Percentiles rank a stretch among this genome's conserved stretches.
Evolutionary conservation across 2,329 filamentous ascomycete species (phyloP).

Genomic region (Magnaporthiopsis rhizophila): DNA sequence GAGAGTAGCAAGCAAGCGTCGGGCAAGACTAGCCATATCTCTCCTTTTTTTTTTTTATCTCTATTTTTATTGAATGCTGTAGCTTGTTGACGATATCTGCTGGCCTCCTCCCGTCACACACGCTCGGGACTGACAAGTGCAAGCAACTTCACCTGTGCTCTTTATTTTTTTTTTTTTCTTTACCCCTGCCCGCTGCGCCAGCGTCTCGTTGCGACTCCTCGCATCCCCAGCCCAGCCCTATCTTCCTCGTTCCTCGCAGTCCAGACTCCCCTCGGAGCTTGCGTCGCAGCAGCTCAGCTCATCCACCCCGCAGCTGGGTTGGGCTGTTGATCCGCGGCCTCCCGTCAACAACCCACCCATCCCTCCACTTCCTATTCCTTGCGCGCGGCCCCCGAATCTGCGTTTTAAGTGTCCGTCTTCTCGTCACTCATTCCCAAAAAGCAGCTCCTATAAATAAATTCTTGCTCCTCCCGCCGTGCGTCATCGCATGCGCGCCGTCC

Average conservation of each 20-base stretch:
- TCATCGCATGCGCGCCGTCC: slow-evolving; percentile 8
- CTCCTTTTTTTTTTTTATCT: not conserved
- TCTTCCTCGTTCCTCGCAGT: not conserved
- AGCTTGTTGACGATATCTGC: not conserved
- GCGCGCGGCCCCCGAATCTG: not conserved
- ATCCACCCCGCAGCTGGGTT: too few species aligned
- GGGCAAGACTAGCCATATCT: not conserved
- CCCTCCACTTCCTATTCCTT: not conserved
- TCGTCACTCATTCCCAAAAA: not conserved
- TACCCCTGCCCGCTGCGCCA: not conserved
- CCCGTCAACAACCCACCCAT: not conserved
- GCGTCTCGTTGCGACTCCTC: not conserved
- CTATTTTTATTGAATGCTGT: not conserved
- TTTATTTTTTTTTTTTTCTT: not conserved
- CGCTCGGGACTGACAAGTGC: not conserved
- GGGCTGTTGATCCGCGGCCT: not conserved
- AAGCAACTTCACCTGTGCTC: not conserved
- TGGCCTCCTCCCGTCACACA: not conserved
- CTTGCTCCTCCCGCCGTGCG: slow-evolving; percentile 1
- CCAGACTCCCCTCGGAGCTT: too few species aligned
- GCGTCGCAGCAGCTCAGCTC: too few species aligned
- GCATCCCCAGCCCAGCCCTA: not conserved
- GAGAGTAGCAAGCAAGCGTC: not conserved
- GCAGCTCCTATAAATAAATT: slow-evolving; percentile 5
- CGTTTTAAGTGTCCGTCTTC: not conserved